Conservation (phyloP, 768 basidiomycete genomes). For the Sistotremastrum niveocremeum region DNA sequence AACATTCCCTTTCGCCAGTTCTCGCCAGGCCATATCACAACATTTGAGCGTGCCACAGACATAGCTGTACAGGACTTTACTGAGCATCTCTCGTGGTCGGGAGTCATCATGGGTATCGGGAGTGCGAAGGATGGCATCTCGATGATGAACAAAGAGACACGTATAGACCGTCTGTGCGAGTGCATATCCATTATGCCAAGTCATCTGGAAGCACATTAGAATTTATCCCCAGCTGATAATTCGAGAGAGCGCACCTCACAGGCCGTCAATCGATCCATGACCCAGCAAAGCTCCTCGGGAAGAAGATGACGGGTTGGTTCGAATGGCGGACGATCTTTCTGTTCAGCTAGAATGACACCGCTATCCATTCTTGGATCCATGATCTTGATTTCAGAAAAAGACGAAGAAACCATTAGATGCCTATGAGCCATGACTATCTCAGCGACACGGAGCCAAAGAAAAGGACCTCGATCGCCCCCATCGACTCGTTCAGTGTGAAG, state of each 20-base stretch:
- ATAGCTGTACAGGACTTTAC: conserved; percentile 52
- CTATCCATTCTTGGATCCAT: conserved; percentile 85
- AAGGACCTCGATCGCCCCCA: conserved; percentile 81
- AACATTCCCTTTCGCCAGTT: conserved; percentile 60
- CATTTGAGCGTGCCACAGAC: conserved; percentile 64
- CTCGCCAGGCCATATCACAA: conserved; percentile 72
- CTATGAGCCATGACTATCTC: not conserved
- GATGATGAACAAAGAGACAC: conserved; percentile 54
- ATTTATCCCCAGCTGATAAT: conserved; percentile 6
- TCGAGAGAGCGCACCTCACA: conserved; percentile 45
- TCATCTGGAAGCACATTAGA: conserved; percentile 39
- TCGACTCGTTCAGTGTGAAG: conserved; percentile 75
- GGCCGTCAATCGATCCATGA: conserved; percentile 63
- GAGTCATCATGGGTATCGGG: conserved; percentile 21
- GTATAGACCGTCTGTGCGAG: conserved; percentile 83
- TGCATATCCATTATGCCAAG: conserved; percentile 76
- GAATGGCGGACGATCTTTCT: conserved; percentile 36
- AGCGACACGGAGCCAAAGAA: not conserved
- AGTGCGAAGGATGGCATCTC: conserved; percentile 33
- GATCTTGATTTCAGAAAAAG: conserved; percentile 37
- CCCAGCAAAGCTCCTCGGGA: conserved; percentile 79
- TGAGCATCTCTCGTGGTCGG: conserved; percentile 50
- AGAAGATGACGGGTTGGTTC: conserved; percentile 49
- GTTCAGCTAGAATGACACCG: conserved; percentile 33
- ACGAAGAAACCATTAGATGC: conserved; percentile 8